Base-by-base conservation (phyloP, 2,329 filamentous ascomycete genomes). In the Aspergillus sp. region DNA sequence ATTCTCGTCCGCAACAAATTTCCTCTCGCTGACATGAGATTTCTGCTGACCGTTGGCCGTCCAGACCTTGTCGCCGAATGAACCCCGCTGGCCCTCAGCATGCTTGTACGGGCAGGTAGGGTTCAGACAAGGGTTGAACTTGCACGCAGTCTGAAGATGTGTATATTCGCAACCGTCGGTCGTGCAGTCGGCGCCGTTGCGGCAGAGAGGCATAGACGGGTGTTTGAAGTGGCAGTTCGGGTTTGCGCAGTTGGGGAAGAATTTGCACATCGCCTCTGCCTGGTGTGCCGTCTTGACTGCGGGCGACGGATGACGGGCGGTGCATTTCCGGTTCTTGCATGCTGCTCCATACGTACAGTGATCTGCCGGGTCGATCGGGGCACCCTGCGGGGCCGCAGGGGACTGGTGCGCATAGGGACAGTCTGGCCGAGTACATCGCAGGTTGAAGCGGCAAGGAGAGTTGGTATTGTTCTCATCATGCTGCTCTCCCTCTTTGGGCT, bases 351-450 rank as follows among this genome's bases (percentile, higher is more conserved):
- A 97, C 15, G 80, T 80, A 73, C 93, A 98, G 15, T 79, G 76
- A 60, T 95, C 89, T 49, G 77, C 81, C 56, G 90, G 78, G 66
- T 97, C 93, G 49, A 97, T 77, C 0, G 83, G 78, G 2, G 80
- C 81, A 23, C 86, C 87, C 2, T 85, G 84, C 3, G 88, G 86
- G 27, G 91, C 90, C 2, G 87, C 90, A 2, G 93, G 90, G 13
- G 90, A 95, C 71, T 96, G 91, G 63, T 98, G 93, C 15, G 89
- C 93, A 66, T 89, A 98, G 56, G 85, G 86, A 73, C 93, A 98
- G 52, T 94, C 88, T 57, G 82, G 83, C 69, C 94, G 94, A 35
- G 86, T 88, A 74, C 93, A 98, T 53, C 81, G 77, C 46, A 93
- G 75, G 71, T 97, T 96, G 75, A 83, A 98, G 61, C 86, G 88